Evolutionary conservation across 192 early-diverging fungal species (phyloP), one percentile per base, ranked within the genome.

Genomic region (Backusella mclennaniae): DNA sequence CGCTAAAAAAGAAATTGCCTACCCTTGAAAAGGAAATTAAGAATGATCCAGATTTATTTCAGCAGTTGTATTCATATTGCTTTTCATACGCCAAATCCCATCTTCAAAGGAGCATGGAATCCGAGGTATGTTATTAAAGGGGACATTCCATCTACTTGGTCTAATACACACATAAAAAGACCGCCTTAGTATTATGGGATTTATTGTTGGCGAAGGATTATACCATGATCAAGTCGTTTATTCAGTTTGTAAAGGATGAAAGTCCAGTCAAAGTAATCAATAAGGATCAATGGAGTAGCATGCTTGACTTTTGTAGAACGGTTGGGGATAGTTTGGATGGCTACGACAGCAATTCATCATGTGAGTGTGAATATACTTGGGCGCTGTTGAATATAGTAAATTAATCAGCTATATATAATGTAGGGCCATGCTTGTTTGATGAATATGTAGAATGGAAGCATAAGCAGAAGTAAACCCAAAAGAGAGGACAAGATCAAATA

Each of bases 101-200:
- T 29, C 26, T 49, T n/a, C 78, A 79, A 49, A 79, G 75, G 49
- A 79, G 78, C 49, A 79, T 79, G 78, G 78, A 79, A 52, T 52
- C 75, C 8, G 78, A 79, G 12, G 78, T 79, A 75, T 71, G 72
- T 41, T 31, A 8, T 17, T 15, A 39, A 39, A 9, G 21, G 15
- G 6, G 1, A 11, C 1, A n/a, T 21, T 6, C 19, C 12, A 19
- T n/a, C 38, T 0, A 3, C 39, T 41, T 69, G 4, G 6, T 39
- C 38, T 39, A 23, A 39, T 23, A 39, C 38, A 39, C 38, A 39
- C 38, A 69, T 41, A 46, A 33, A n/a, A 19, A 79, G 78, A 67
- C 53, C 14, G 78, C 78, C 6, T 36, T 71, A 21, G 78, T 59
- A 42, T 41, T 79, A 38, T 79, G 78, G 78, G 36, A 79, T 6